phyloP scores from a whole-genome alignment of 2,329 filamentous ascomycete genomes.

The Fusarium longipes region DNA sequence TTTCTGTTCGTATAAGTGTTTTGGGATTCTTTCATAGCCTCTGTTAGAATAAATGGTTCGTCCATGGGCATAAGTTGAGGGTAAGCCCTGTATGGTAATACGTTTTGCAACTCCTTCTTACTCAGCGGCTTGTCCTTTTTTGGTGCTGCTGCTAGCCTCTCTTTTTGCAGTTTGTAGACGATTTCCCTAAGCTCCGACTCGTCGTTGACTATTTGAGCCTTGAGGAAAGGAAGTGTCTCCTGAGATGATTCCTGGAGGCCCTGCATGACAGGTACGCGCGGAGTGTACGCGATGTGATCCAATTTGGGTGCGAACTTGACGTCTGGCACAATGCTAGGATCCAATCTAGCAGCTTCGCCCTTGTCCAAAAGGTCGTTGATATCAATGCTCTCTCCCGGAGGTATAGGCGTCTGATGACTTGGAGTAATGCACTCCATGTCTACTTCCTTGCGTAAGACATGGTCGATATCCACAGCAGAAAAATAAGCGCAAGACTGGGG shows the following conservation, averaged over 20 bases:
- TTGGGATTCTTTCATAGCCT: slow-evolving; percentile 47
- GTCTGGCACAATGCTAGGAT: slow-evolving; percentile 70
- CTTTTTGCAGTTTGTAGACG: slow-evolving; percentile 68
- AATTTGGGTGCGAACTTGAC: slow-evolving; percentile 64
- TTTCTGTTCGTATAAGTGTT: slow-evolving; percentile 39
- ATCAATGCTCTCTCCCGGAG: slow-evolving; percentile 87
- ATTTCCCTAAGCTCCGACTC: slow-evolving; percentile 81
- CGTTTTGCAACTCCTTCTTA: slow-evolving; percentile 45
- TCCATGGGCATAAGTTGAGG: slow-evolving; percentile 51
- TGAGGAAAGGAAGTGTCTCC: slow-evolving; percentile 72
- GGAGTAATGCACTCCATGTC: slow-evolving; percentile 98
- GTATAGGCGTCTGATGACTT: slow-evolving; percentile 80
- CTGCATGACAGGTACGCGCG: slow-evolving; percentile 84
- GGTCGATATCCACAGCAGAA: slow-evolving; percentile 93
- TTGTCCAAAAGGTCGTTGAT: slow-evolving; percentile 82
- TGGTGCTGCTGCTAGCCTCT: slow-evolving; percentile 30
- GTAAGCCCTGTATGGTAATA: slow-evolving; percentile 54
- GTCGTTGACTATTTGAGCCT: slow-evolving; percentile 82
- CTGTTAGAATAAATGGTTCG: slow-evolving; percentile 52
- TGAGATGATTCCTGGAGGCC: slow-evolving; percentile 64
- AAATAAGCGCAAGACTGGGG: slow-evolving; percentile 97
- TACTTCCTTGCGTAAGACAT: slow-evolving; percentile 96
- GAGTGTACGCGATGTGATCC: slow-evolving; percentile 73
- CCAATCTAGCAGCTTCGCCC: slow-evolving; percentile 74
- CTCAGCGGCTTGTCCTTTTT: slow-evolving; percentile 43